Conservation (phyloP, 768 basidiomycete species). For the Amanita fuliginea region DNA sequence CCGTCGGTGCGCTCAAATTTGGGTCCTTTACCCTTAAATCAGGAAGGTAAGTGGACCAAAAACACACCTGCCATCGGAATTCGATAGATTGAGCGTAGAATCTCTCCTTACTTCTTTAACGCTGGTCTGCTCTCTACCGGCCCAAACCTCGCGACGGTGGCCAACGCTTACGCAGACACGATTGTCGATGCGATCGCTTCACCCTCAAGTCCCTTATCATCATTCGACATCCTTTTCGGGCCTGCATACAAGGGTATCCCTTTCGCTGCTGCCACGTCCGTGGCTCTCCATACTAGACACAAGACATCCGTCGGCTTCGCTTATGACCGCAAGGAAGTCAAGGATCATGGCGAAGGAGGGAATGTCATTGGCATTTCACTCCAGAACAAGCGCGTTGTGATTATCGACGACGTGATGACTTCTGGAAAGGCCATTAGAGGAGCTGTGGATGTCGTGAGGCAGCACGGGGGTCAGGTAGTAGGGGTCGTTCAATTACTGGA, state of each 20-base stretch:
- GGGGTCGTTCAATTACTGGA: conserved; percentile 86
- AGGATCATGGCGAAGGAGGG: conserved; percentile 95
- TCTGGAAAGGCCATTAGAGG: conserved; percentile 80
- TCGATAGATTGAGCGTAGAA: conserved; percentile 26
- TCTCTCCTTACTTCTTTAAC: conserved; percentile 97
- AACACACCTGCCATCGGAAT: conserved; percentile 2
- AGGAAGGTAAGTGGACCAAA: conserved; percentile 55
- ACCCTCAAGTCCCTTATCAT: conserved; percentile 20
- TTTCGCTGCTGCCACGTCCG: conserved; percentile 75
- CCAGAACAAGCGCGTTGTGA: conserved; percentile 70
- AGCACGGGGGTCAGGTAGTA: conserved; percentile 69
- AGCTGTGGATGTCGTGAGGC: conserved; percentile 63
- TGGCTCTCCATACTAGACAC: conserved; percentile 61
- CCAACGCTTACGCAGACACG: conserved; percentile 75
- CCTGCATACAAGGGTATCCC: conserved; percentile 98
- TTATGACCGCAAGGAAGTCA: conserved; percentile 92
- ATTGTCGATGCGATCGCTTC: conserved; percentile 43
- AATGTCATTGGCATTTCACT: conserved; percentile 79
- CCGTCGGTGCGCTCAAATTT: conserved; percentile 72
- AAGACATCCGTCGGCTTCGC: conserved; percentile 63
- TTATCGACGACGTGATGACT: conserved; percentile 97
- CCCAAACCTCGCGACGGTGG: conserved; percentile 63
- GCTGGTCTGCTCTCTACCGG: conserved; percentile 83
- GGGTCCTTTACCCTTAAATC: conserved; percentile 92
- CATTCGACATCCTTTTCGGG: conserved; percentile 83